Conservation (phyloP, 1,139 yeast genomes). For the Hyphopichia buzzinii region DNA sequence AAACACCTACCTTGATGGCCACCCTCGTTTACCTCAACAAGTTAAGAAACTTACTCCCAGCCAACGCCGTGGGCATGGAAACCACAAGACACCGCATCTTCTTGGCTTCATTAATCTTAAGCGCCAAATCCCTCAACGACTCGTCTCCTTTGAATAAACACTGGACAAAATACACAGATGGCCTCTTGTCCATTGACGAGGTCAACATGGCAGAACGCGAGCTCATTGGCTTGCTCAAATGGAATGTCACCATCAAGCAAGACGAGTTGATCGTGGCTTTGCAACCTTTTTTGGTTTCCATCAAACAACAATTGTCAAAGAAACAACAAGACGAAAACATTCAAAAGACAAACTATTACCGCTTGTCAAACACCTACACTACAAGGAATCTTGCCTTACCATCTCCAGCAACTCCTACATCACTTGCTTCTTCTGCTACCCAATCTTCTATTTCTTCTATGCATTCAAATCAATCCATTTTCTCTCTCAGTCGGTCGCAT, state of each 20-base stretch:
- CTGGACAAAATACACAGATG: slow-evolving; percentile 91
- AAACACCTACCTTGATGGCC: slow-evolving; percentile 93
- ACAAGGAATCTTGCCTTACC: slow-evolving; percentile 10
- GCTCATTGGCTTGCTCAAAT: slow-evolving; percentile 72
- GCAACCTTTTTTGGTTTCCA: slow-evolving; percentile 73
- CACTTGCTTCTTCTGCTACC: slow-evolving; percentile 10
- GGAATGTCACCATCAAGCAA: slow-evolving; percentile 73
- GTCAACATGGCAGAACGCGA: slow-evolving; percentile 92
- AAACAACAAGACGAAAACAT: slow-evolving; percentile 30
- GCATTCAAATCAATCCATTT: slow-evolving; percentile 10
- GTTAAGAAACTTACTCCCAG: slow-evolving; percentile 73
- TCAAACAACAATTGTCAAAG: slow-evolving; percentile 42
- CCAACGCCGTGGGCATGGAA: slow-evolving; percentile 88
- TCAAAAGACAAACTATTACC: slow-evolving; percentile 38
- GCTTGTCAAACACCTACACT: slow-evolving; percentile 30
- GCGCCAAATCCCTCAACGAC: slow-evolving; percentile 90
- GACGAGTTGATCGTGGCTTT: slow-evolving; percentile 68
- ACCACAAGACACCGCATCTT: slow-evolving; percentile 93
- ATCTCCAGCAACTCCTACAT: slow-evolving; percentile 11
- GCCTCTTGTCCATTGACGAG: slow-evolving; percentile 70
- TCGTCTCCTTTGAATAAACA: slow-evolving; percentile 92
- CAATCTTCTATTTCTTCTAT: slow-evolving; percentile 14
- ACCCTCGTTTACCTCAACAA: slow-evolving; percentile 79
- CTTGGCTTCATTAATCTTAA: slow-evolving; percentile 79
- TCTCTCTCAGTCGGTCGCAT: slow-evolving; percentile 17